Percentiles rank a stretch among this genome's conserved stretches.
Conservation (phyloP, 306 rosid species). For the Trifolium dubium region DNA sequence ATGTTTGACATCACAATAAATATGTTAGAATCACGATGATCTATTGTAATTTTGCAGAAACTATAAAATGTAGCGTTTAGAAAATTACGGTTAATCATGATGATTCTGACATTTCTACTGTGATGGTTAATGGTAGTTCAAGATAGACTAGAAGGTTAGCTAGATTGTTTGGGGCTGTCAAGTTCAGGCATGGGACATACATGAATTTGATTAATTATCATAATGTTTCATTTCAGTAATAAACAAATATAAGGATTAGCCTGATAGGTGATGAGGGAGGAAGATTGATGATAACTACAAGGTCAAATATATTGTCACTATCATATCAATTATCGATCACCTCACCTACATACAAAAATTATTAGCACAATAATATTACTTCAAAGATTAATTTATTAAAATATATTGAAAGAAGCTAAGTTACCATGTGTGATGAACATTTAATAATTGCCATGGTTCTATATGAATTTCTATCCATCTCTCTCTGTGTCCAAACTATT, state of each 20-base stretch:
- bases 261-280: constrained; percentile 23
- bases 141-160: constrained; percentile 16
- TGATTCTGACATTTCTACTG: too few relatives aligned
- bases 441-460: constrained; percentile 26
- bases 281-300: constrained; percentile 46
- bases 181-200: constrained; percentile 41
- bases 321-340: constrained; percentile 34
- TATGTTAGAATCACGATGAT: too few relatives aligned
- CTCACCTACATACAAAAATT: constrained; percentile 32
- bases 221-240: constrained; percentile 5
- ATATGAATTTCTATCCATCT: background rate
- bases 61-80: too few relatives aligned
- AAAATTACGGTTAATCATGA: too few relatives aligned
- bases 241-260: constrained; percentile 4
- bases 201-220: constrained; percentile 12
- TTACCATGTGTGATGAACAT: constrained; percentile 21
- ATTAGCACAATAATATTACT: constrained; percentile 39
- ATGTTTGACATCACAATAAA: too few relatives aligned
- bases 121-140: background rate
- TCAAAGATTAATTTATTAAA: background rate
- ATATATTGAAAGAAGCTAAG: background rate
- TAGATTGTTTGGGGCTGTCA: constrained; percentile 27
- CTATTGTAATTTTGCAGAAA: too few relatives aligned
- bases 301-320: constrained; percentile 61
- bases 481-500: constrained; percentile 17